Evolutionary conservation across 2,329 filamentous ascomycete genomes (phyloP), one percentile per base, ranked within the genome.

Genomic region (Monosporascus sp.): DNA sequence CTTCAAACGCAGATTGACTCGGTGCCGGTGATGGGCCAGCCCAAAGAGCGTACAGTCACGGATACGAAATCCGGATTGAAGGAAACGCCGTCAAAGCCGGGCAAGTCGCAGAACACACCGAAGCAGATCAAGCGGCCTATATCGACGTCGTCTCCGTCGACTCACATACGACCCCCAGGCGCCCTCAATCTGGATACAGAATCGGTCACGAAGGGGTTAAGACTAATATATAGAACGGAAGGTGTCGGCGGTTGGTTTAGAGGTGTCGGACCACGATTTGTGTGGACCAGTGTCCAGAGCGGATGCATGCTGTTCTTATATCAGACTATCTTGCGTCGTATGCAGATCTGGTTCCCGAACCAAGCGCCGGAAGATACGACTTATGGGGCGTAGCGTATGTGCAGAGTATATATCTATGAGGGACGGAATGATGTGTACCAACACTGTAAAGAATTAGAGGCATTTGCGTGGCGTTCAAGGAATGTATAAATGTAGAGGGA

Each of bases 231-330:
- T 74, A 85, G 82, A 60, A 90, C 88, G 6, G 94, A 99, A 72
- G 94, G 94, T 1, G 63, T 97, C 17, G 82, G 81, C 2, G 95
- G 94, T 1, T 95, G 91, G 86, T 99, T 99, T 72, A 84, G 94
- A 54, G 94, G 94, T 26, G 93, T 99, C 2, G 93, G 93, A 0
- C 94, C 94, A 2, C 84, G 94, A 51, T 87, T 87, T 53, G 90
- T 97, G 16, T 99, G 94, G 94, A 99, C 94, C 22, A 96, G 93
- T 65, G 90, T 97, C 54, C 94, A 99, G 75, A 96, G 89, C 66
- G 89, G 92, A 43, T 96, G 91, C 60, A 97, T 97, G 93, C 78
- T 97, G 68, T 92, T 97, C 63, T 77, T 97, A 69, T 97, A 97
- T 71, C 93, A 97, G 74, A 88, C 86, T 55, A 77, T 97, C 52